phyloP scores from a whole-genome alignment of 495 filamentous ascomycete species.

The Hypoxylon fuscum region DNA sequence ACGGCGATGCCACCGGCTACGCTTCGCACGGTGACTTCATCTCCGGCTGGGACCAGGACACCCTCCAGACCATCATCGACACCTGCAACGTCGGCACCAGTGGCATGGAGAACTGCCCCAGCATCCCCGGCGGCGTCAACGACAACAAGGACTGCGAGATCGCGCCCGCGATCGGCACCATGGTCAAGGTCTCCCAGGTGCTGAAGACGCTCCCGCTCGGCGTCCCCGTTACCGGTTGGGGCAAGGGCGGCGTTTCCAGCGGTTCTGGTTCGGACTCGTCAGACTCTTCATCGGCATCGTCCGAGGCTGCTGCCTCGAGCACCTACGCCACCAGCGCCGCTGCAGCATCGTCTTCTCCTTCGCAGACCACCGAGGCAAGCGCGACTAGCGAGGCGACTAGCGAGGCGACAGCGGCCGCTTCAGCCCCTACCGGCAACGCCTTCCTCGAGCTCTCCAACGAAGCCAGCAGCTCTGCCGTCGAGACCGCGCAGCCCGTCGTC shows the following conservation, averaged over 20 bases:
- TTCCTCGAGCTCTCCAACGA: conserved; percentile 26
- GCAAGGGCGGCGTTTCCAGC: conserved; percentile 42
- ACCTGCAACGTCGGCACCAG: conserved; percentile 64
- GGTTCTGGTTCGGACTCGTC: conserved; percentile 30
- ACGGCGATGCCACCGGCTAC: conserved; percentile 66
- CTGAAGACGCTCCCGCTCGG: conserved; percentile 65
- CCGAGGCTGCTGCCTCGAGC: conserved; percentile 6
- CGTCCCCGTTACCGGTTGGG: conserved; percentile 59
- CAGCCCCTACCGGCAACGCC: conserved; percentile 18
- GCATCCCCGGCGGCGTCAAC: conserved; percentile 54
- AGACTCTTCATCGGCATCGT: conserved; percentile 1
- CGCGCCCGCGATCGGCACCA: conserved; percentile 49
- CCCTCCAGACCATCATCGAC: conserved; percentile 69
- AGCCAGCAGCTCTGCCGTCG: conserved; percentile 52
- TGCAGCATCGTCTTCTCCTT: neutral
- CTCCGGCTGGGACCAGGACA: conserved; percentile 72
- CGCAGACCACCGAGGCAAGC: conserved; percentile 2
- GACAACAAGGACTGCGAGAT: conserved; percentile 58
- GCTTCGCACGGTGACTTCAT: conserved; percentile 76
- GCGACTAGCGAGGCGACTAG: neutral
- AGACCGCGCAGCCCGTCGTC: conserved; percentile 43
- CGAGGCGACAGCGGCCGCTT: neutral
- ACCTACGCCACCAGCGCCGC: conserved; percentile 16
- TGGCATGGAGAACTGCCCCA: conserved; percentile 65
- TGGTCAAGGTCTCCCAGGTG: conserved; percentile 38